Conservation (phyloP, 495 filamentous ascomycete species). For the Symbiotaphrina buchneri region DNA sequence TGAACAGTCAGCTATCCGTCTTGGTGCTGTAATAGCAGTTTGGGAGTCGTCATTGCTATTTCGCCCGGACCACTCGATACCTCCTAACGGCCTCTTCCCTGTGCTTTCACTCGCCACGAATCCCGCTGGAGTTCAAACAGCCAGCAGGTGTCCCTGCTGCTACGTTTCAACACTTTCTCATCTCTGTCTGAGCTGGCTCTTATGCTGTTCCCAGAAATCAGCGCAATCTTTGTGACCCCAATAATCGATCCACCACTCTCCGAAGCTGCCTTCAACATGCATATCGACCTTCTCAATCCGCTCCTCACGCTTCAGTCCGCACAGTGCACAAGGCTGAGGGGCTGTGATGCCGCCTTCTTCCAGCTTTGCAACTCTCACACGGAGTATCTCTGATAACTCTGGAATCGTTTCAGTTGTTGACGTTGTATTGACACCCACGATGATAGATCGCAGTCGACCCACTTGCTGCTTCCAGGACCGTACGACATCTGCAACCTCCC, state of each 20-base stretch:
- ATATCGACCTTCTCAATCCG: constrained; percentile 51
- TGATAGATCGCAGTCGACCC: constrained; percentile 30
- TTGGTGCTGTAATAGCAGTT: too few species aligned
- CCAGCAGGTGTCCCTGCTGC: too few species aligned
- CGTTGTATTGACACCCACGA: constrained; percentile 1
- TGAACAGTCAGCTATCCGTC: too few species aligned
- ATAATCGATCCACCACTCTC: constrained; percentile 88
- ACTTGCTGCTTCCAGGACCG: constrained; percentile 45
- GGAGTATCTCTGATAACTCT: not conserved
- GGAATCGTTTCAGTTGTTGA: not conserved
- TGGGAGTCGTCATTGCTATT: too few species aligned
- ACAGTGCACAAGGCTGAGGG: constrained; percentile 62
- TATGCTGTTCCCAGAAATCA: constrained; percentile 67
- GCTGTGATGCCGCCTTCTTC: constrained; percentile 41
- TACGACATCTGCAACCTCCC: constrained; percentile 64
- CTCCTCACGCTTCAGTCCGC: constrained; percentile 74
- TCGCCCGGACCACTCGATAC: too few species aligned
- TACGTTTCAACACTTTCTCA: too few species aligned
- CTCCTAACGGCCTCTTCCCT: too few species aligned
- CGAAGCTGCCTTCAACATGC: constrained; percentile 68
- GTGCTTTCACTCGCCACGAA: too few species aligned
- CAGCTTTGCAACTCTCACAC: not conserved
- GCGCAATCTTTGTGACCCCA: constrained; percentile 68
- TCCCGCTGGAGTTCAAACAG: too few species aligned
- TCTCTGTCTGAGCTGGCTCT: constrained; percentile 22